Conservation (phyloP, 192 early-diverging fungal species). For the Entomortierella parvispora region DNA sequence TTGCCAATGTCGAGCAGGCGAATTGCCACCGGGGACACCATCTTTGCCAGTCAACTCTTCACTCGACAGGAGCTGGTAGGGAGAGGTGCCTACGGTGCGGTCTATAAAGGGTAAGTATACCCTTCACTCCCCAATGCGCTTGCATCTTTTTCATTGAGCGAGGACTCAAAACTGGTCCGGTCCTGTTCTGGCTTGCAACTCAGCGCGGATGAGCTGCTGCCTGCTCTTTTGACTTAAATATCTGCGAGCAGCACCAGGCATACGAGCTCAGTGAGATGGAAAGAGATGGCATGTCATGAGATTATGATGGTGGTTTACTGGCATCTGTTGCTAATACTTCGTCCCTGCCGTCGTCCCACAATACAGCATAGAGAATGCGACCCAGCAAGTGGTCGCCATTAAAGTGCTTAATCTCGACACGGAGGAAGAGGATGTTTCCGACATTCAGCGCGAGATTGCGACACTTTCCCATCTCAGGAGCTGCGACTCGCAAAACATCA, state of each 20-base stretch:
- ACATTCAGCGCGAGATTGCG: slow-evolving; percentile 94
- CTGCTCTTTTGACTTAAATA: too few species aligned
- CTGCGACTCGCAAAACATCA: slow-evolving; percentile 90
- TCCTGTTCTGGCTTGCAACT: too few species aligned
- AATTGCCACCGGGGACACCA: slow-evolving; percentile 44
- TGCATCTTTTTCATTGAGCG: background rate
- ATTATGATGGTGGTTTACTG: too few species aligned
- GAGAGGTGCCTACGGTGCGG: slow-evolving; percentile 76
- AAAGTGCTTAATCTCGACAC: slow-evolving; percentile 98
- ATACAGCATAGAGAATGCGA: slow-evolving; percentile 76
- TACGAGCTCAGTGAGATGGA: too few species aligned
- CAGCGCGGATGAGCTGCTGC: too few species aligned
- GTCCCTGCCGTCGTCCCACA: background rate
- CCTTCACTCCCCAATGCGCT: background rate
- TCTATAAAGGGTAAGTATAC: slow-evolving; percentile 70
- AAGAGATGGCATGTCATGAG: too few species aligned
- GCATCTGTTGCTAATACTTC: background rate
- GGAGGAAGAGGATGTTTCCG: slow-evolving; percentile 94
- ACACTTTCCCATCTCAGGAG: slow-evolving; percentile 85
- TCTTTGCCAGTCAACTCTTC: slow-evolving; percentile 59
- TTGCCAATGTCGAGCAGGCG: slow-evolving; percentile 42
- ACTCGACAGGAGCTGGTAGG: slow-evolving; percentile 66
- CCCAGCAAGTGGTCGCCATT: slow-evolving; percentile 88
- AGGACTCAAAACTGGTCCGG: too few species aligned
- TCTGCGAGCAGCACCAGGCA: too few species aligned